Evolutionary conservation across 179 eudicot species (phyloP).

Genomic region (Amaranthus tricolor): DNA sequence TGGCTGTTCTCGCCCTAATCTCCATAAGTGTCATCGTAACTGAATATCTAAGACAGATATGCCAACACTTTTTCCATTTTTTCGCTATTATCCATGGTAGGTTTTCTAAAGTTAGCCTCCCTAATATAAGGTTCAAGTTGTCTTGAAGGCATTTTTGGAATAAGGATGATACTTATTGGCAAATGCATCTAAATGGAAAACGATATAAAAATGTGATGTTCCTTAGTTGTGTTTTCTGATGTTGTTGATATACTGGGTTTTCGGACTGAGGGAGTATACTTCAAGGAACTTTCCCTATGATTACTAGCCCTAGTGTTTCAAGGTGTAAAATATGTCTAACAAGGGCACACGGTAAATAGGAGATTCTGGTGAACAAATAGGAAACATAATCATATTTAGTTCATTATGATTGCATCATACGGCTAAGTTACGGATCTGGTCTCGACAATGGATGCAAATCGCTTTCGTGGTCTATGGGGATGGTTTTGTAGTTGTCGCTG

Average conservation of each 20-base stretch:
- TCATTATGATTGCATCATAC: background rate
- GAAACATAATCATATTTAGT: background rate
- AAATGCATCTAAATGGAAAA: background rate
- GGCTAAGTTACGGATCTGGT: no score
- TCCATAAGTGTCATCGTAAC: background rate
- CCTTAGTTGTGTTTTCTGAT: background rate
- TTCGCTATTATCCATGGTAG: background rate
- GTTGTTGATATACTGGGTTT: background rate
- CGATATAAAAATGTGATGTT: background rate
- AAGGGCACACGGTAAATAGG: background rate
- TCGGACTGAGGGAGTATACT: background rate
- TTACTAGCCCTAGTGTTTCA: background rate
- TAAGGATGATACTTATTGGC: background rate
- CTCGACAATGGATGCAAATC: no score
- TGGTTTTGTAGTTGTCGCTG: no score
- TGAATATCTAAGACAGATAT: background rate
- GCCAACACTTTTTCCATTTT: background rate
- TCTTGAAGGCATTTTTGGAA: background rate
- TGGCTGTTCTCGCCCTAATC: background rate
- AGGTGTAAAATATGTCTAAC: background rate
- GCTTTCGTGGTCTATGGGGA: no score
- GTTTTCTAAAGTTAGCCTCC: background rate
- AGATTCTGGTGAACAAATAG: background rate
- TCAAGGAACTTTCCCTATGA: background rate
- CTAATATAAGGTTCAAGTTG: background rate